phyloP scores from a whole-genome alignment of 306 rosid genomes.

The Sicyos baderoa region DNA sequence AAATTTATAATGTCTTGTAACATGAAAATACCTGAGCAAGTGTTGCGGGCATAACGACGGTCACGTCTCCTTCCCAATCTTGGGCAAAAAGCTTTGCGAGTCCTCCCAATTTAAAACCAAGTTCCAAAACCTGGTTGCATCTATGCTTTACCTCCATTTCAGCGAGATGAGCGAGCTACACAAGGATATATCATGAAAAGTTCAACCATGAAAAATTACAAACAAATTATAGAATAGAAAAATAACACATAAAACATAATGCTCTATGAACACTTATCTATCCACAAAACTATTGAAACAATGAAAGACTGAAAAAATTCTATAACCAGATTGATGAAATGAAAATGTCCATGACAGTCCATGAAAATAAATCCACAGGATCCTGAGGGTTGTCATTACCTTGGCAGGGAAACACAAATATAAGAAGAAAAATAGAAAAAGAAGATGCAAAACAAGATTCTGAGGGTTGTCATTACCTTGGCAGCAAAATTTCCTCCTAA shows the following conservation, averaged over 20 bases:
- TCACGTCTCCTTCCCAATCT: conserved; percentile 98
- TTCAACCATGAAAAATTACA: not conserved
- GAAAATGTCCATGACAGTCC: not conserved
- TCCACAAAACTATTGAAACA: not conserved
- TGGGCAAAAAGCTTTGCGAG: conserved; percentile 88
- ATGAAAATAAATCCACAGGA: not conserved
- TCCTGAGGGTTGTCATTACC: too few relatives aligned
- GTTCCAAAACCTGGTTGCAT: conserved; percentile 77
- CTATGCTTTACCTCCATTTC: conserved; percentile 98
- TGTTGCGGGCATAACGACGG: conserved; percentile 95
- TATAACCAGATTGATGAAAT: not conserved
- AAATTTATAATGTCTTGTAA: not conserved
- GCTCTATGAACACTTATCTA: not conserved
- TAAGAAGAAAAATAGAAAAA: not conserved
- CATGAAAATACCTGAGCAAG: conserved; percentile 67
- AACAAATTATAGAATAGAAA: not conserved
- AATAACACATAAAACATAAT: not conserved
- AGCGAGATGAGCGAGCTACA: conserved; percentile 89
- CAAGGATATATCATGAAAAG: not conserved
- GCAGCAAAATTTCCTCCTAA: conserved; percentile 91
- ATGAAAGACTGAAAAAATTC: not conserved
- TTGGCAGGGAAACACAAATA: not conserved
- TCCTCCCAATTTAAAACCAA: conserved; percentile 90
- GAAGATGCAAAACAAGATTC: not conserved
- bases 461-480: conserved; percentile 52